Conservation (phyloP, 768 basidiomycete genomes). For the Asterophora lycoperdoides region DNA sequence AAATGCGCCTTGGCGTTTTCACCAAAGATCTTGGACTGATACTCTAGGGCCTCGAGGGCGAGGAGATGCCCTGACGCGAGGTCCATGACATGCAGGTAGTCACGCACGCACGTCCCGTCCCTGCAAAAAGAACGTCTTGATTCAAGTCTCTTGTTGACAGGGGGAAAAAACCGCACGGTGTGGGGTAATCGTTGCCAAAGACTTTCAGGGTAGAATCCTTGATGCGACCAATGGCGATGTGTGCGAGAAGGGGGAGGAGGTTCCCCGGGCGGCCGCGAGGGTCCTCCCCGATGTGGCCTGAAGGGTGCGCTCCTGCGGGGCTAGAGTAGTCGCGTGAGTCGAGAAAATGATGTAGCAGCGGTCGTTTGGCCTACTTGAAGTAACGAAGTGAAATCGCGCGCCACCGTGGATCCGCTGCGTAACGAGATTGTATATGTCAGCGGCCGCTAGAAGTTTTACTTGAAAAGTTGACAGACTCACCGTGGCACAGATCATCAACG, state of each 20-base stretch:
- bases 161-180: slow-evolving; percentile 50
- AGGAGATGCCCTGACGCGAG: slow-evolving; percentile 92
- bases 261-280: slow-evolving; percentile 95
- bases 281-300: slow-evolving; percentile 93
- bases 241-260: slow-evolving; percentile 86
- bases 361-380: slow-evolving; percentile 71
- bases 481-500: slow-evolving; percentile 81
- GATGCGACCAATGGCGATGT: slow-evolving; percentile 90
- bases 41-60: slow-evolving; percentile 77
- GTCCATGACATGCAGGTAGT: slow-evolving; percentile 92
- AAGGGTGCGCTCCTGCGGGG: slow-evolving; percentile 97
- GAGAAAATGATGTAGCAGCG: neutral
- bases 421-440: neutral
- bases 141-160: neutral
- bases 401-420: slow-evolving; percentile 69
- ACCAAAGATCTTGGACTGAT: slow-evolving; percentile 58
- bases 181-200: slow-evolving; percentile 97
- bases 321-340: slow-evolving; percentile 33
- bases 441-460: neutral
- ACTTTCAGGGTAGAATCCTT: slow-evolving; percentile 68
- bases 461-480: slow-evolving; percentile 35
- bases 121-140: slow-evolving; percentile 29
- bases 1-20: slow-evolving; percentile 54
- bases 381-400: slow-evolving; percentile 86
- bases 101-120: slow-evolving; percentile 97